Percentiles rank a stretch among this genome's conserved stretches.
Conservation (phyloP, 108 stramenopile genomes). For the Nitzschia putrida region DNA sequence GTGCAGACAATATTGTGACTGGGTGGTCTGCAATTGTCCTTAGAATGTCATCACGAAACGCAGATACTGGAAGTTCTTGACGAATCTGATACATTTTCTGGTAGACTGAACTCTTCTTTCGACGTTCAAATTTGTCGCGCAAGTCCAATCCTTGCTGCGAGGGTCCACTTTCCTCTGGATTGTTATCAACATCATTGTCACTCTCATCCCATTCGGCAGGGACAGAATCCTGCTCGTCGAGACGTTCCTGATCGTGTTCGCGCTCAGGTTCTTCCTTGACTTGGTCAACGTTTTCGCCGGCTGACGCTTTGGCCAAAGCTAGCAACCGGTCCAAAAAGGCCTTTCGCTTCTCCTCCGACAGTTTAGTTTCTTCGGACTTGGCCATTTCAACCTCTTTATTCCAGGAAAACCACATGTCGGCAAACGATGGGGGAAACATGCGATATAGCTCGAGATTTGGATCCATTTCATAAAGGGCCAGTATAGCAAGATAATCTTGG, state of each 20-base stretch:
- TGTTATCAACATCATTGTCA: neutral
- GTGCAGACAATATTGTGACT: conserved; percentile 68
- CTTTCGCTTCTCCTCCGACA: conserved; percentile 25
- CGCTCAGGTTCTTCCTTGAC: neutral
- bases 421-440: conserved; percentile 64
- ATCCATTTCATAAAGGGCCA: conserved; percentile 63
- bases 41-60: conserved; percentile 50
- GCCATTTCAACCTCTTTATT: conserved; percentile 33
- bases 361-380: conserved; percentile 24
- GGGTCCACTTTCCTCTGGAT: neutral
- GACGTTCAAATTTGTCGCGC: conserved; percentile 37
- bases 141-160: conserved; percentile 28
- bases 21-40: conserved; percentile 41
- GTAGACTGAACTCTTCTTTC: conserved; percentile 40
- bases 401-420: conserved; percentile 73
- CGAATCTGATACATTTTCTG: conserved; percentile 43
- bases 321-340: conserved; percentile 39
- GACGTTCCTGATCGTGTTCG: neutral
- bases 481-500: conserved; percentile 55
- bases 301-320: conserved; percentile 26
- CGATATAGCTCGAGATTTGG: conserved; percentile 56
- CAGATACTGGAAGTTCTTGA: conserved; percentile 54
- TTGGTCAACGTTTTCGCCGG: neutral
- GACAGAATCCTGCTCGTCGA: neutral
- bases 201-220: conserved; percentile 14